Conservation (phyloP, 2,329 filamentous ascomycete species). For the Stagonosporopsis chrysanthemi region DNA sequence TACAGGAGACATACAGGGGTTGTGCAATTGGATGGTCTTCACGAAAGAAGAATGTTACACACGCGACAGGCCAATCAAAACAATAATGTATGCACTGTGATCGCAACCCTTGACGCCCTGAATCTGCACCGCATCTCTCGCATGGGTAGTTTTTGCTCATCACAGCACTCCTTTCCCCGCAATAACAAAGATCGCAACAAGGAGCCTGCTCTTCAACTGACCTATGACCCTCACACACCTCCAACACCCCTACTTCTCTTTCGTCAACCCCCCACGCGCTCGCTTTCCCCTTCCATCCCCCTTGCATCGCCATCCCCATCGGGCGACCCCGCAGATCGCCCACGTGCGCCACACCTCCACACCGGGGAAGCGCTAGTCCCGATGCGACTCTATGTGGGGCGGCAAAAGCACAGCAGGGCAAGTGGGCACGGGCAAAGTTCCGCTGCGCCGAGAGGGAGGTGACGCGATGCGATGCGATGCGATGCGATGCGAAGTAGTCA, state of each 20-base stretch:
- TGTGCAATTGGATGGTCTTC: not conserved
- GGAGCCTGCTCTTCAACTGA: not conserved
- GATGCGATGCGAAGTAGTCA: too few relatives aligned
- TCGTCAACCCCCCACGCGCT: not conserved
- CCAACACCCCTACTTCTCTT: not conserved
- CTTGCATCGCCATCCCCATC: not conserved
- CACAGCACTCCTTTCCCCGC: not conserved
- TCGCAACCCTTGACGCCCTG: not conserved
- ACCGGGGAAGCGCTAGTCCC: slow-evolving; percentile 10
- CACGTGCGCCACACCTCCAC: slow-evolving; percentile 16
- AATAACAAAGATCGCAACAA: too few relatives aligned
- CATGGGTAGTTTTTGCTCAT: not conserved
- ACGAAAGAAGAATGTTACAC: slow-evolving; percentile 4
- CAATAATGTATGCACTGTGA: not conserved
- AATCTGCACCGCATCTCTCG: not conserved
- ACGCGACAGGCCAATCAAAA: not conserved
- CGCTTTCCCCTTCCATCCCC: not conserved
- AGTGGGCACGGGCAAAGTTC: slow-evolving; percentile 5
- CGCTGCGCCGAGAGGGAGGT: slow-evolving; percentile 15
- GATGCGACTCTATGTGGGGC: not conserved
- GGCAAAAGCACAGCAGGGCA: not conserved
- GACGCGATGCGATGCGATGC: not conserved
- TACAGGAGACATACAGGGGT: not conserved
- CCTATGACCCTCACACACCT: not conserved
- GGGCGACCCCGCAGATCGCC: slow-evolving; percentile 17